These are phyloP conservation scores for Lyophyllum shimeji DNA, from an alignment of 768 basidiomycete species.

Conservation along the genomic window DNA sequence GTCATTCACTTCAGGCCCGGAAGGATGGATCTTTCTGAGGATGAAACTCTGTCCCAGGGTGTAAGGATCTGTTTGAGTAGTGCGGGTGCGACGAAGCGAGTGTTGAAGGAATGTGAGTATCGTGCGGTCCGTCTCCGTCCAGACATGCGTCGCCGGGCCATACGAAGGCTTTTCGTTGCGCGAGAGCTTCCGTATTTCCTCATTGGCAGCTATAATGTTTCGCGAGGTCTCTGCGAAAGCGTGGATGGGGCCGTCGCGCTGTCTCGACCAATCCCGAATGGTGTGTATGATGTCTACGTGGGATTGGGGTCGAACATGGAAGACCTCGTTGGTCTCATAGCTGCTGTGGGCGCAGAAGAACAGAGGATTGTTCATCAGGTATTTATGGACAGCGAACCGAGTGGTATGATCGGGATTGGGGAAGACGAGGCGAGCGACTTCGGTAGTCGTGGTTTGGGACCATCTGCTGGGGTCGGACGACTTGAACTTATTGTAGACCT, in stretches of 20 bases:
- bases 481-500: constrained; percentile 47
- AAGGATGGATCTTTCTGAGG: constrained; percentile 52
- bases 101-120: constrained; percentile 62
- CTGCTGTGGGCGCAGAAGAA: constrained; percentile 52
- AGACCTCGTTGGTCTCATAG: constrained; percentile 49
- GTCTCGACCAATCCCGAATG: constrained; percentile 49
- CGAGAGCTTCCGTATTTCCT: constrained; percentile 27
- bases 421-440: constrained; percentile 49
- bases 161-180: constrained; percentile 30
- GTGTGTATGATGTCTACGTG: constrained; percentile 51
- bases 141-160: constrained; percentile 31
- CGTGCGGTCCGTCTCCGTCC: constrained; percentile 51
- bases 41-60: constrained; percentile 49
- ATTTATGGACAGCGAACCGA: constrained; percentile 59
- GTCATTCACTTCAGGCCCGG: constrained; percentile 29
- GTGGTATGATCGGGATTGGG: constrained; percentile 30
- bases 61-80: constrained; percentile 66
- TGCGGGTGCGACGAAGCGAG: constrained; percentile 46
- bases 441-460: constrained; percentile 50
- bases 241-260: constrained; percentile 37
- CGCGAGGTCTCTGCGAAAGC: constrained; percentile 53
- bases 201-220: constrained; percentile 35
- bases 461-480: constrained; percentile 50
- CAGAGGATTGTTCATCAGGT: constrained; percentile 52
- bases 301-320: constrained; percentile 61